phyloP scores from a whole-genome alignment of 345 rosid genomes.

The Sisymbrium altissimum region DNA sequence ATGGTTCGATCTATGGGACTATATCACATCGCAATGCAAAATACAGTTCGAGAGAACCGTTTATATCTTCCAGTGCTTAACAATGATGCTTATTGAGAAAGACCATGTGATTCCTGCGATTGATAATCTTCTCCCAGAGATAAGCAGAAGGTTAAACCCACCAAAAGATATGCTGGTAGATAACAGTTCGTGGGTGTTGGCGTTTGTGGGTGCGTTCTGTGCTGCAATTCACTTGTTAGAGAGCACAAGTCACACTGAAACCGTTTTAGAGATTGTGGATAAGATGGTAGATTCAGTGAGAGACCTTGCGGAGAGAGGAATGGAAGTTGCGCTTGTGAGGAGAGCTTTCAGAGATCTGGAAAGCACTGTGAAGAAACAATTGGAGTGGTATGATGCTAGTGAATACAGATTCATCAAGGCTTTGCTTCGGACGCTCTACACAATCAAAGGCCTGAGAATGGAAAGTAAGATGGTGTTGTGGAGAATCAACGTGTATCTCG shows the following conservation, averaged over 20 bases:
- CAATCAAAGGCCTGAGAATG: not conserved
- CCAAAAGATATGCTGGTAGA: not conserved
- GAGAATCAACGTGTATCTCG: not conserved
- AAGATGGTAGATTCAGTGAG: not conserved
- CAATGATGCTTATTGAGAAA: not conserved
- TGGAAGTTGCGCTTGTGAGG: not conserved
- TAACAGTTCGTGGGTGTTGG: not conserved
- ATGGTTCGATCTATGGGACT: not conserved
- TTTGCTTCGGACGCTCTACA: not conserved
- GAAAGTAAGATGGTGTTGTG: not conserved
- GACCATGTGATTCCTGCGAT: not conserved
- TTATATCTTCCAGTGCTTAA: not conserved
- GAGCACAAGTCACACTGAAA: not conserved
- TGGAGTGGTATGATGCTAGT: not conserved
- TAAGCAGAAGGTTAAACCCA: not conserved
- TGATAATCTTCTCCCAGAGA: not conserved
- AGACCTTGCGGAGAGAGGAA: not conserved
- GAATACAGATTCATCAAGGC: not conserved
- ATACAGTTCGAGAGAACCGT: not conserved
- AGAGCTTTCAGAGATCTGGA: not conserved
- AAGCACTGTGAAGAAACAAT: not conserved
- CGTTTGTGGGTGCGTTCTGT: constrained; percentile 1
- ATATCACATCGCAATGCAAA: not conserved
- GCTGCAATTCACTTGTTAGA: not conserved
- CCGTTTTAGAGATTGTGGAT: too few relatives aligned